These are phyloP conservation scores for Colletotrichum abscissum DNA, from an alignment of 2,329 filamentous ascomycete species.

Conservation along the genomic window DNA sequence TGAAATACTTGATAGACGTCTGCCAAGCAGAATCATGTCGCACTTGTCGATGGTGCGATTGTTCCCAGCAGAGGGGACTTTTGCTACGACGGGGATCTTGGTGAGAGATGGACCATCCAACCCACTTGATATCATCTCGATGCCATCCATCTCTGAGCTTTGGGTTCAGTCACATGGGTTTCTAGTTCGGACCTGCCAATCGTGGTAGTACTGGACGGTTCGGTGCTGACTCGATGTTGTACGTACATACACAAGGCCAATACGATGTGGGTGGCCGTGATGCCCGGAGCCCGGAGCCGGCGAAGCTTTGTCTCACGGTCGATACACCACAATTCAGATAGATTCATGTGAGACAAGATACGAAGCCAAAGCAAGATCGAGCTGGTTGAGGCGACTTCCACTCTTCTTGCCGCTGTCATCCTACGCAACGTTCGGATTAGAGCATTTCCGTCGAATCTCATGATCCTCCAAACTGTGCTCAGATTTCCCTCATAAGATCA, in stretches of 20 bases:
- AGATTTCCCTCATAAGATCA: background rate
- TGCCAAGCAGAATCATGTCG: background rate
- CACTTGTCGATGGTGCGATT: background rate
- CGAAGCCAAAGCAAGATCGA: background rate
- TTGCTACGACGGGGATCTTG: background rate
- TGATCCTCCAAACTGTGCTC: background rate
- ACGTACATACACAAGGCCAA: background rate
- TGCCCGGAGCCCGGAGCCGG: background rate
- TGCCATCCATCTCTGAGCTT: background rate
- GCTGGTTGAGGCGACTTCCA: background rate
- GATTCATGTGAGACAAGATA: background rate
- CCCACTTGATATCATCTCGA: background rate
- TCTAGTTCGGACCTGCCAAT: background rate
- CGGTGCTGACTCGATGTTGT: background rate
- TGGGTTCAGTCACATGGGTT: background rate
- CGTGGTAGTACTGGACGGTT: background rate
- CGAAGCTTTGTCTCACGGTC: background rate
- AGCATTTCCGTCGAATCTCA: background rate
- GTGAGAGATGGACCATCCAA: background rate
- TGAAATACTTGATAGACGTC: background rate
- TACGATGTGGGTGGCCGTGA: background rate
- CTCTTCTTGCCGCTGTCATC: background rate
- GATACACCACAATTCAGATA: background rate
- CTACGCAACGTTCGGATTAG: background rate
- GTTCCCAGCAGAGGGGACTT: background rate